Base-by-base conservation (phyloP, 1,139 yeast species). In the Yamadazyma dendronema region DNA sequence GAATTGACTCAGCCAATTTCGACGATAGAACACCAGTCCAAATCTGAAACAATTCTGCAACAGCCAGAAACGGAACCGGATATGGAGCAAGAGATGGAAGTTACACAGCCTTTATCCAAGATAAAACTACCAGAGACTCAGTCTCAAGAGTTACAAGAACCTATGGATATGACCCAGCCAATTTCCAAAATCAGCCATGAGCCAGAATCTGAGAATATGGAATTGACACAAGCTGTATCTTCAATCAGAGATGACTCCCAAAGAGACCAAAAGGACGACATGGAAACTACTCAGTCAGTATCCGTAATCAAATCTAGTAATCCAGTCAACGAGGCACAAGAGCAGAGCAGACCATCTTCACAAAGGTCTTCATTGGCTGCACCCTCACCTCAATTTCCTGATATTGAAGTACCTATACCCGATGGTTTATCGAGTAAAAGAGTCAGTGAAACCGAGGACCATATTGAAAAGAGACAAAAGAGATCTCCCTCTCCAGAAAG, bases 401-500 rank as follows among this genome's bases (percentile, higher is more conserved):
- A 48, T 28, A 36, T 43, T 15, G 41, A 46, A 35, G 36, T 48
- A 22, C 52, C 52, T 4, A 43, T 48, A n/a, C 52, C 52, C 4
- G 17, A 24, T 7, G 50, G 46, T 12, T 33, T 47, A 9, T 25
- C 39, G 11, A 38, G 31, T 12, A 46, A 48, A 25, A 36, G 52
- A 28, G 35, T 31, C 25, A 41, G 48, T 30, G 48, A 47, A 11
- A 17, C 33, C 13, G 41, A 41, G 7, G 39, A 43, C 13, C 36
- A 30, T 16, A 15, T 19, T 4, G n/a, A 19, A 12, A 38, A 42
- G 17, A 14, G 13, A 3, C 32, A 32, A 9, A 41, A 42, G n/a
- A 19, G 6, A 19, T 35, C 46, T 1, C 61, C 62, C 1, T 48
- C 59, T 1, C 57, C 53, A 8, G 50, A 64, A 29, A 65, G 67